phyloP scores from a whole-genome alignment of 345 rosid species.

The Gossypium rotundifolium region DNA sequence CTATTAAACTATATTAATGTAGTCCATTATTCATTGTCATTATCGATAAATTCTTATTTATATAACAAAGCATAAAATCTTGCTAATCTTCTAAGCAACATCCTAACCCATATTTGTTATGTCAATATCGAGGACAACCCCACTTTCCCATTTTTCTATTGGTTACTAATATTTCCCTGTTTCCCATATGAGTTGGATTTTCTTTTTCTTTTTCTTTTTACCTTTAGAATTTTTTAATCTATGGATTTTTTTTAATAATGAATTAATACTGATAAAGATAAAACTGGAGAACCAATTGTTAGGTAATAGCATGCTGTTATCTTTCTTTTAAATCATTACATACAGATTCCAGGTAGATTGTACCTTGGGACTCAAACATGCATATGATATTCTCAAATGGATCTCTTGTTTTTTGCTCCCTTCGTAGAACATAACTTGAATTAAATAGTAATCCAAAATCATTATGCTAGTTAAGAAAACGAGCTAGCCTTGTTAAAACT shows the following conservation, averaged over 20 bases:
- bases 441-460: neutral
- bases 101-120: conserved; percentile 10
- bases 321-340: neutral
- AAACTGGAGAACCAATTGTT: neutral
- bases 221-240: too few relatives aligned
- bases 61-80: conserved; percentile 12
- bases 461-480: neutral
- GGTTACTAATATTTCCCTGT: neutral
- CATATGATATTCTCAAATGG: neutral
- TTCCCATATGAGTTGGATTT: neutral
- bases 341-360: neutral
- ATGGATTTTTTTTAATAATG: neutral
- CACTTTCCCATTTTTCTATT: conserved; percentile 2
- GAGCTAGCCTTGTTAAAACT: too few relatives aligned
- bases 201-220: too few relatives aligned
- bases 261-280: neutral
- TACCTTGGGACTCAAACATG: neutral
- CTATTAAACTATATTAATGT: neutral
- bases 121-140: neutral
- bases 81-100: conserved; percentile 29
- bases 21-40: conserved; percentile 14
- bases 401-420: neutral
- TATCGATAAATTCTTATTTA: neutral
- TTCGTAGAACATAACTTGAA: neutral
- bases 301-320: neutral